Percentiles rank a stretch among this genome's conserved stretches.
Conservation (phyloP, 768 basidiomycete species). For the Lyophyllum shimeji region DNA sequence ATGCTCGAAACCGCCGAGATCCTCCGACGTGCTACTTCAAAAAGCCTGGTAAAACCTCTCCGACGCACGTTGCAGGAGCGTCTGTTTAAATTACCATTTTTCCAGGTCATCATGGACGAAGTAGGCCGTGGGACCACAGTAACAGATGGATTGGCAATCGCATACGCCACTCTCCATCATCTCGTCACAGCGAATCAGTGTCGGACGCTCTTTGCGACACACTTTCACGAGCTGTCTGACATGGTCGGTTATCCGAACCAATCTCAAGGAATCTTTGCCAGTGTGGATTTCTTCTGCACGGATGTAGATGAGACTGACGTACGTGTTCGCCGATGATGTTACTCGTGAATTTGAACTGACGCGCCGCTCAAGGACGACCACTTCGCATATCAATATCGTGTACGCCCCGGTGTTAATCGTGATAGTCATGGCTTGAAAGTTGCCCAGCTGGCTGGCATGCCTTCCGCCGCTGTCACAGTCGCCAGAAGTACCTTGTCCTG, state of each 20-base stretch:
- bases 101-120: constrained; percentile 98
- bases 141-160: constrained; percentile 89
- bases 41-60: constrained; percentile 64
- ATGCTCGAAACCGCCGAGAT: constrained; percentile 96
- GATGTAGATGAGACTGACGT: constrained; percentile 80
- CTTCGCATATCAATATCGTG: constrained; percentile 82
- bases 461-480: constrained; percentile 54
- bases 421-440: constrained; percentile 92
- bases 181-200: constrained; percentile 69
- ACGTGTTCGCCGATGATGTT: constrained; percentile 23
- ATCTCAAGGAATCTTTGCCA: constrained; percentile 47
- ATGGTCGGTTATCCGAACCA: constrained; percentile 67
- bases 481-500: constrained; percentile 54
- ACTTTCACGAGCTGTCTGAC: constrained; percentile 91
- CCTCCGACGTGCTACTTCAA: constrained; percentile 75
- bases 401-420: constrained; percentile 82
- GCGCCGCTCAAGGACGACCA: constrained; percentile 54
- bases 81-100: constrained; percentile 1
- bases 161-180: constrained; percentile 88
- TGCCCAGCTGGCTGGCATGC: constrained; percentile 85
- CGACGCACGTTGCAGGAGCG: background rate
- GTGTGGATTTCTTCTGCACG: constrained; percentile 86
- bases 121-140: constrained; percentile 96
- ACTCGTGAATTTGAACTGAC: background rate
- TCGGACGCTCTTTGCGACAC: constrained; percentile 95